Percentiles rank a stretch among this genome's conserved stretches.
These are phyloP conservation scores for Thraustotheca clavata DNA, from an alignment of 352 stramenopile species.

Conservation along the genomic window DNA sequence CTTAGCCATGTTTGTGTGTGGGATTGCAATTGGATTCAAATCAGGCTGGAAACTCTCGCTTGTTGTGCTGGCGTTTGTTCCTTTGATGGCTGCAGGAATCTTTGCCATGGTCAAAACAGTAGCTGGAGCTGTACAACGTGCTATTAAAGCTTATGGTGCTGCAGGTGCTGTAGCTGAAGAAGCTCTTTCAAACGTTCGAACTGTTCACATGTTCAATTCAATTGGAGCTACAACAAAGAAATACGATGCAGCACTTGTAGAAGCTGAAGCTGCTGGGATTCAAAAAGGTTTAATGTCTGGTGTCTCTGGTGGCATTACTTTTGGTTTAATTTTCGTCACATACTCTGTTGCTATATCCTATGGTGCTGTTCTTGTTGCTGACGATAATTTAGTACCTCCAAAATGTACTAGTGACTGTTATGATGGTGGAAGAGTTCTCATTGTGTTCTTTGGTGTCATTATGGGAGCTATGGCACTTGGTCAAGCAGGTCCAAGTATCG, in stretches of 20 bases:
- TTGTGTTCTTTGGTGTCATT: slow-evolving; percentile 28
- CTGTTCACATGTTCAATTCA: slow-evolving; percentile 19
- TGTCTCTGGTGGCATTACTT: slow-evolving; percentile 24
- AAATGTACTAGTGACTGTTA: slow-evolving; percentile 21
- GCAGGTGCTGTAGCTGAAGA: slow-evolving; percentile 18
- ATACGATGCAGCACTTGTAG: slow-evolving; percentile 8
- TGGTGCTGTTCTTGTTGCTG: slow-evolving; percentile 22
- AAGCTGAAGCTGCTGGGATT: slow-evolving; percentile 19
- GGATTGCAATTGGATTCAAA: slow-evolving; percentile 20
- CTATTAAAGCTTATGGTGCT: slow-evolving; percentile 19
- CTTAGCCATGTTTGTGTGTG: slow-evolving; percentile 15
- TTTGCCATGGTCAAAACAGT: slow-evolving; percentile 20
- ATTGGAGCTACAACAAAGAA: not conserved
- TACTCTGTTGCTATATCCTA: slow-evolving; percentile 33
- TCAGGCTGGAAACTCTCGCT: slow-evolving; percentile 22
- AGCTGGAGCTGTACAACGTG: slow-evolving; percentile 6
- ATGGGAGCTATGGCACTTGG: slow-evolving; percentile 33
- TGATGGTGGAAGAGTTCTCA: slow-evolving; percentile 30
- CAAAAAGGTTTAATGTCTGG: slow-evolving; percentile 23
- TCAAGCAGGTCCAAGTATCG: slow-evolving; percentile 28
- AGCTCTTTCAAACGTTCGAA: slow-evolving; percentile 20
- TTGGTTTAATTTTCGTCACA: slow-evolving; percentile 32
- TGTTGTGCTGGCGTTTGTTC: slow-evolving; percentile 19
- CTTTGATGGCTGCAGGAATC: slow-evolving; percentile 4
- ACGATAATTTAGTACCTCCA: slow-evolving; percentile 16